These are phyloP conservation scores for Cryptosporidium sp. DNA, from an alignment of 169 alveolate genomes.

Conservation along the genomic window DNA sequence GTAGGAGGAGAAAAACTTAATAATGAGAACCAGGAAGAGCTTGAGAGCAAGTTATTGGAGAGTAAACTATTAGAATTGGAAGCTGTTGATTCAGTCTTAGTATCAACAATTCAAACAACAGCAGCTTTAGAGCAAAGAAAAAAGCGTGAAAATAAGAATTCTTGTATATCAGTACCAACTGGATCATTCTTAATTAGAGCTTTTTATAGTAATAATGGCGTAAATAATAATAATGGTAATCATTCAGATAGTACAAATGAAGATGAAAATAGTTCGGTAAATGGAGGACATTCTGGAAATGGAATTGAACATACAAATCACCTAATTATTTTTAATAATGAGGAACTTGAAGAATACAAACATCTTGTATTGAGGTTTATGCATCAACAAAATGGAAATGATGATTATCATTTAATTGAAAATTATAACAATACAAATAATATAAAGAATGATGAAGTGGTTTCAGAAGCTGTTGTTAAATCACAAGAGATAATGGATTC, in stretches of 20 bases:
- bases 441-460: not conserved
- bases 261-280: slow-evolving; percentile 13
- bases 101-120: slow-evolving; percentile 69
- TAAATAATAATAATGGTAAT: not conserved
- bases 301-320: slow-evolving; percentile 1
- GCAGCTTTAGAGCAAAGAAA: slow-evolving; percentile 73
- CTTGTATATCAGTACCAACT: slow-evolving; percentile 38
- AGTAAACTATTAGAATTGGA: slow-evolving; percentile 52
- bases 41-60: slow-evolving; percentile 19
- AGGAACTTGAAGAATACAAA: slow-evolving; percentile 56
- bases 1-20: not conserved
- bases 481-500: not conserved
- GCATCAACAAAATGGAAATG: slow-evolving; percentile 71
- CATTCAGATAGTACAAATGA: slow-evolving; percentile 57
- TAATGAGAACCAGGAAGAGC: not conserved
- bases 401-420: slow-evolving; percentile 1
- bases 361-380: slow-evolving; percentile 51
- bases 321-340: slow-evolving; percentile 33
- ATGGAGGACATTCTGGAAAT: slow-evolving; percentile 13
- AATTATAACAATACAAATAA: not conserved
- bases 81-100: slow-evolving; percentile 64
- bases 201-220: slow-evolving; percentile 13
- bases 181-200: slow-evolving; percentile 52
- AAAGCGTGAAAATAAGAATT: slow-evolving; percentile 54
- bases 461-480: not conserved